Percentiles rank a stretch among this genome's conserved stretches.
Conservation (phyloP, 1,284 basidiomycete species). For the Peniophora sp. region DNA sequence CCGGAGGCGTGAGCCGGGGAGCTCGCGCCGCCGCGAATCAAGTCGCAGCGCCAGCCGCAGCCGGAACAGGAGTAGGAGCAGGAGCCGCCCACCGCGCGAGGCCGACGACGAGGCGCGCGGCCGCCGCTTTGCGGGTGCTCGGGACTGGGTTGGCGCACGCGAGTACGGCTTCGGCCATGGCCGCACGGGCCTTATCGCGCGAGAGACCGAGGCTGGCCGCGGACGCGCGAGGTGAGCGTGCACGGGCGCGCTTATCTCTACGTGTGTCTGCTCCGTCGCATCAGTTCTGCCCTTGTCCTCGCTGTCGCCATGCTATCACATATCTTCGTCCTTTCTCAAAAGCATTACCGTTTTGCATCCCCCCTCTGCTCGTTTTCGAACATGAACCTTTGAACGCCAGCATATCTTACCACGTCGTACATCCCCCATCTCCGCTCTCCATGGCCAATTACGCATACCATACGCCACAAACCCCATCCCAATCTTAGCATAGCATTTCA, state of each 20-base stretch:
- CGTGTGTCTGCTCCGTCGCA: background rate
- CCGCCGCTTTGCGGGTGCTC: slow-evolving; percentile 27
- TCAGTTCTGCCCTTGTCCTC: background rate
- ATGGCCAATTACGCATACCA: no score
- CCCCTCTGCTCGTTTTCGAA: no score
- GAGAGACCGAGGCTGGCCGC: slow-evolving; percentile 21
- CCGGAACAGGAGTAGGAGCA: slow-evolving; percentile 22
- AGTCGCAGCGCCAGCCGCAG: slow-evolving; percentile 15
- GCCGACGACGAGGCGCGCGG: slow-evolving; percentile 26
- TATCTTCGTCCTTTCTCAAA: background rate
- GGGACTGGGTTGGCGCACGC: slow-evolving; percentile 28
- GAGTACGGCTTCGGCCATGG: slow-evolving; percentile 50
- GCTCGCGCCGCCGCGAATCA: slow-evolving; percentile 15
- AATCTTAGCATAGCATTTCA: no score
- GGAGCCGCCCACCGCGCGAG: slow-evolving; percentile 30
- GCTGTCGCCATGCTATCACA: background rate
- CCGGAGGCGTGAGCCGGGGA: slow-evolving; percentile 33
- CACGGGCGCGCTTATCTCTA: background rate
- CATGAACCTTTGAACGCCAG: no score
- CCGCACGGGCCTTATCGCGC: slow-evolving; percentile 47
- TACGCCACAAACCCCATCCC: no score
- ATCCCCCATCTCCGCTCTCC: no score
- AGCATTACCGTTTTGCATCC: background rate
- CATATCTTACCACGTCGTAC: no score
- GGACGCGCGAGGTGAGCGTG: background rate